phyloP scores from a whole-genome alignment of 257 asterid genomes.

The Misopates orontium region DNA sequence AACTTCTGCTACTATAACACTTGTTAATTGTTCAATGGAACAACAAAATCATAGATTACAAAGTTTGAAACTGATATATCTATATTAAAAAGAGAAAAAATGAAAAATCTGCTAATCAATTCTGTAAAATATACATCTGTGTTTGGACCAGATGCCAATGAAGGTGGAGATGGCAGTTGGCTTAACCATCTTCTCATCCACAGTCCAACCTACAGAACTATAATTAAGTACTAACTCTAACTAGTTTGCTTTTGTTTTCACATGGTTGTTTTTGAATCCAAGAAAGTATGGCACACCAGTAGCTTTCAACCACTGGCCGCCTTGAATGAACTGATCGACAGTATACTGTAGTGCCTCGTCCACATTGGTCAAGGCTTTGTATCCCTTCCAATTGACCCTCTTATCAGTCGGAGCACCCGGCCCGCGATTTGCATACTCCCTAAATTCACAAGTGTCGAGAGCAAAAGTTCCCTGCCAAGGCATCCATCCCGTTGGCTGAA shows the following conservation, averaged over 20 bases:
- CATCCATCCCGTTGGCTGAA: conserved; percentile 47
- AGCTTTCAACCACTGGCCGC: conserved; percentile 32
- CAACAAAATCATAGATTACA: not conserved
- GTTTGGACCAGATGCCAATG: conserved; percentile 6
- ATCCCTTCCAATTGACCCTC: conserved; percentile 49
- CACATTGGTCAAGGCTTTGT: conserved; percentile 24
- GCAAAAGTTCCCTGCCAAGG: conserved; percentile 44
- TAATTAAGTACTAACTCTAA: not conserved
- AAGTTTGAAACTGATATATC: not conserved
- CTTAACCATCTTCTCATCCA: conserved; percentile 26
- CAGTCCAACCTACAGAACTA: too few species aligned
- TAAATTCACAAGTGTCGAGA: conserved; percentile 36
- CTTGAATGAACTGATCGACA: conserved; percentile 36
- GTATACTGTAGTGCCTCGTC: conserved; percentile 43
- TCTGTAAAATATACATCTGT: not conserved
- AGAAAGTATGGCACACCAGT: conserved; percentile 33
- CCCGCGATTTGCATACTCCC: conserved; percentile 43
- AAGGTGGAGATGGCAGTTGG: conserved; percentile 29
- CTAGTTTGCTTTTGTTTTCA: not conserved
- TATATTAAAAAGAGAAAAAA: not conserved
- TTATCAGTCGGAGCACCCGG: conserved; percentile 38
- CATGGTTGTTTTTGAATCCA: conserved; percentile 33
- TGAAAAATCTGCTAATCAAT: not conserved
- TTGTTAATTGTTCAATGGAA: not conserved
- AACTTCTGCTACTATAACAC: too few species aligned